These are phyloP conservation scores for Thielaviopsis populi DNA, from an alignment of 2,329 filamentous ascomycete species.

Conservation along the genomic window DNA sequence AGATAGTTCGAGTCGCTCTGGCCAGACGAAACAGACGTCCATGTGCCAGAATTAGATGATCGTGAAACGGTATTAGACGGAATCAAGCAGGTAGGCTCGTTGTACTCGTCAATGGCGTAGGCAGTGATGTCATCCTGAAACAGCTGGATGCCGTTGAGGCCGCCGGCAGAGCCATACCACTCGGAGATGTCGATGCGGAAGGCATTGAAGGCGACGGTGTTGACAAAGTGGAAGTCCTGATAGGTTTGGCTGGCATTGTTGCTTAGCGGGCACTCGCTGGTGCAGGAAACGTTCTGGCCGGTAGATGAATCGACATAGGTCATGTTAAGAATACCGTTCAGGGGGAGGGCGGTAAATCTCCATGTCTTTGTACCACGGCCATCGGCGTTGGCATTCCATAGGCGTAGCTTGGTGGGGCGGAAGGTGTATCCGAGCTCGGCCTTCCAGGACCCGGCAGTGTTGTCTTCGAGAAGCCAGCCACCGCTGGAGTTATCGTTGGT, in stretches of 20 bases:
- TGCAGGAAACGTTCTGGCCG: conserved; percentile 56
- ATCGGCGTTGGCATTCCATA: conserved; percentile 76
- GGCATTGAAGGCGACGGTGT: conserved; percentile 68
- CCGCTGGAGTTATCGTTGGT: conserved; percentile 53
- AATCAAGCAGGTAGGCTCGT: conserved; percentile 66
- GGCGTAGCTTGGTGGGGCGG: conserved; percentile 66
- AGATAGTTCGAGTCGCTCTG: conserved; percentile 64
- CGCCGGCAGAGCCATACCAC: conserved; percentile 76
- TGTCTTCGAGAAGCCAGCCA: conserved; percentile 64
- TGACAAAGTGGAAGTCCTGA: conserved; percentile 89
- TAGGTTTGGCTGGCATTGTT: conserved; percentile 48
- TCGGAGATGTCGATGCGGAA: conserved; percentile 76
- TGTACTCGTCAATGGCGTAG: conserved; percentile 76
- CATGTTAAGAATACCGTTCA: conserved; percentile 90
- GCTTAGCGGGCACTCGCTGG: conserved; percentile 71
- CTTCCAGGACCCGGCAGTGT: conserved; percentile 64
- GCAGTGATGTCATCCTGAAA: conserved; percentile 73
- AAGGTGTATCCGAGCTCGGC: conserved; percentile 75
- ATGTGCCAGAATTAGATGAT: conserved; percentile 57
- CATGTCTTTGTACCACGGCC: conserved; percentile 80
- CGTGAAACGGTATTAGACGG: conserved; percentile 41
- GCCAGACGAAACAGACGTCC: conserved; percentile 50
- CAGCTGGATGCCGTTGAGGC: conserved; percentile 71
- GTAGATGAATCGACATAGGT: conserved; percentile 69
- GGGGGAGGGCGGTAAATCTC: conserved; percentile 69